A percentile compares a stretch with the other conserved stretches of the same genome.
These are phyloP conservation scores for Vanderwaltozyma verrucispora DNA, from an alignment of 805 yeast genomes.

Conservation along the genomic window DNA sequence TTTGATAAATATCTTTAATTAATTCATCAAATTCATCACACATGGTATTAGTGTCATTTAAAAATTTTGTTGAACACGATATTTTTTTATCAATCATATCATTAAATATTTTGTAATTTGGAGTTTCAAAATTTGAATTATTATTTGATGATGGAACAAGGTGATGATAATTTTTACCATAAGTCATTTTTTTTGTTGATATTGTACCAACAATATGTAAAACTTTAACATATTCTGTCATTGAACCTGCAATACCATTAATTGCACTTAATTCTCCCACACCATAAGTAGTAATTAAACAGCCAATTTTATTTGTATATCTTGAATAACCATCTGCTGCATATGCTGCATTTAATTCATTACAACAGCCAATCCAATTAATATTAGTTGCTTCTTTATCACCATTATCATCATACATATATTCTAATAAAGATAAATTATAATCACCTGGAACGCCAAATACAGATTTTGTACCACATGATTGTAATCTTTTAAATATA, in stretches of 20 bases:
- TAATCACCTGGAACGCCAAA: conserved; percentile 81
- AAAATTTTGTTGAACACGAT: conserved; percentile 45
- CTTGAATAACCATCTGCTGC: conserved; percentile 87
- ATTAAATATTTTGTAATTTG: conserved; percentile 60
- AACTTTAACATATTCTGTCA: conserved; percentile 70
- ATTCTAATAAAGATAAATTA: conserved; percentile 57
- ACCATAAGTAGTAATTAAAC: conserved; percentile 59
- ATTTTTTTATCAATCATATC: conserved; percentile 46
- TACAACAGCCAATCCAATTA: conserved; percentile 76
- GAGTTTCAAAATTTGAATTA: conserved; percentile 30
- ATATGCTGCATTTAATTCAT: conserved; percentile 83
- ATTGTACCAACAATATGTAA: conserved; percentile 68
- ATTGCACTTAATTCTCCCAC: conserved; percentile 84
- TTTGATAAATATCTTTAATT: conserved; percentile 40
- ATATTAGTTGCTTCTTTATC: conserved; percentile 17
- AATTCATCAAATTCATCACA: conserved; percentile 55
- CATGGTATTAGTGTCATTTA: conserved; percentile 33
- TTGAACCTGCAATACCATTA: conserved; percentile 76
- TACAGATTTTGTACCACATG: conserved; percentile 46
- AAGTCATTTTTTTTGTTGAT: conserved; percentile 7
- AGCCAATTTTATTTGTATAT: conserved; percentile 52
- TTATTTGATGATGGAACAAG: conserved; percentile 41
- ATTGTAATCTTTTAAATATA: conserved; percentile 45
- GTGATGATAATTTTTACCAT: conserved; percentile 40
- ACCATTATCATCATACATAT: conserved; percentile 37